Percentiles rank a stretch among this genome's conserved stretches.
Conservation (phyloP, 1,139 yeast genomes). For the Pichia sp. region DNA sequence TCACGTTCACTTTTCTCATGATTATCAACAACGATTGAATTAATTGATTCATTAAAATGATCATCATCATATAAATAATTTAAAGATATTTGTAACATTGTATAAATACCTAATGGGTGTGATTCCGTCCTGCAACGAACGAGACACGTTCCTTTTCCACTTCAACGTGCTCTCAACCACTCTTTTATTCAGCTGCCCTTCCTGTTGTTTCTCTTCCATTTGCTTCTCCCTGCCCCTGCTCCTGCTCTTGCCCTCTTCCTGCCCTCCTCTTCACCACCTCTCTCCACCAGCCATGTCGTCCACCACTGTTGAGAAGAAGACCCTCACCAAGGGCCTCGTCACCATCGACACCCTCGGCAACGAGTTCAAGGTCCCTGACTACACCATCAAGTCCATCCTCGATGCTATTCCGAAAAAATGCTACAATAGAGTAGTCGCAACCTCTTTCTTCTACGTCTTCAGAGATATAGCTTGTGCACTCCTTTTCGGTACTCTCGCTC, state of each 20-base stretch:
- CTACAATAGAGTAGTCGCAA: constrained; percentile 45
- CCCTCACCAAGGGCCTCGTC: constrained; percentile 20
- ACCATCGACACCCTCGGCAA: constrained; percentile 47
- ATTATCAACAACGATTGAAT: constrained; percentile 24
- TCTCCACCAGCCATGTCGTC: constrained; percentile 2
- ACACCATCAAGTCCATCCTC: constrained; percentile 53
- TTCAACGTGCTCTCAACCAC: too few species aligned
- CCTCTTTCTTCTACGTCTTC: constrained; percentile 48
- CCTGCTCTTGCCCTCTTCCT: background rate
- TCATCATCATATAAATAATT: constrained; percentile 27
- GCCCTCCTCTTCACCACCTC: background rate
- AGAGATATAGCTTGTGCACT: constrained; percentile 46
- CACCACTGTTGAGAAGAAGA: constrained; percentile 8
- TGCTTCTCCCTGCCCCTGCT: background rate
- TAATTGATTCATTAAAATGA: constrained; percentile 22
- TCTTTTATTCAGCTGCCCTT: background rate
- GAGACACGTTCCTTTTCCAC: too few species aligned
- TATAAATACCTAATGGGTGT: constrained; percentile 35
- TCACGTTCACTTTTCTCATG: constrained; percentile 44
- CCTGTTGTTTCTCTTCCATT: background rate
- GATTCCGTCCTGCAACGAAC: too few species aligned
- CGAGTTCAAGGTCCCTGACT: constrained; percentile 55
- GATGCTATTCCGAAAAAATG: constrained; percentile 56
- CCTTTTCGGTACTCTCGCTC: constrained; percentile 39
- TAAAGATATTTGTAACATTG: constrained; percentile 36